Evolutionary conservation across 2,329 filamentous ascomycete genomes (phyloP), one percentile per base, ranked within the genome.

Genomic region (Nakataea oryzae): DNA sequence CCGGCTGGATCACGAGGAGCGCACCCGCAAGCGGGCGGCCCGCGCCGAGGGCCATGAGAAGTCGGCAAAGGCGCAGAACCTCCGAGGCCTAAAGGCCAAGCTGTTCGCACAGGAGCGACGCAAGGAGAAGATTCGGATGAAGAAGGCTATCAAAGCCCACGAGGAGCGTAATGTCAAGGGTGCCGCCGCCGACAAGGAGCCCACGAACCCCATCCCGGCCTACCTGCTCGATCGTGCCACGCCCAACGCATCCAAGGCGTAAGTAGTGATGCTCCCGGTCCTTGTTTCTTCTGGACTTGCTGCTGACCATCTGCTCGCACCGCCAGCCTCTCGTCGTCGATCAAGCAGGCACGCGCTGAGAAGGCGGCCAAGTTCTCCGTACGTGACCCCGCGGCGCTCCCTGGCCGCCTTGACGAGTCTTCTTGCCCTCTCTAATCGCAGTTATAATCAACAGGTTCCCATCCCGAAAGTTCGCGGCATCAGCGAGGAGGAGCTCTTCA

Each of bases 51-150:
- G 86, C 64, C 93, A 99, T 82, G 87, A 93, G 77, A 86, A 86
- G 62, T 95, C 90, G 60, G 84, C 95, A 72, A 88, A 96, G 78
- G 92, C 95, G 28, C 93, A 97, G 81, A 96, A 95, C 75, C 83
- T 97, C 71, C 88, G 90, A 65, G 95, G 95, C 67, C 85, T 97
- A 69, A 84, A 91, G 65, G 95, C 95, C 69, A 99, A 99, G 82
- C 81, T 96, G 71, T 88, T 95, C 79, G 89, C 93, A 75, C 88
- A 97, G 84, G 91, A 93, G 81, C 86, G 95, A 29, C 90, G 92
- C 79, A 89, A 93, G 75, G 93, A 99, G 82, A 99, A 99, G 88
- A 96, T 96, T 74, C 91, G 96, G 83, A 93, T 96, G 89, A 89
- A 89, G 77, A 96, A 96, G 83, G 81, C 87, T 71, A 96, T 99